phyloP scores from a whole-genome alignment of 805 yeast species.

The Metschnikowia reukaufii region DNA sequence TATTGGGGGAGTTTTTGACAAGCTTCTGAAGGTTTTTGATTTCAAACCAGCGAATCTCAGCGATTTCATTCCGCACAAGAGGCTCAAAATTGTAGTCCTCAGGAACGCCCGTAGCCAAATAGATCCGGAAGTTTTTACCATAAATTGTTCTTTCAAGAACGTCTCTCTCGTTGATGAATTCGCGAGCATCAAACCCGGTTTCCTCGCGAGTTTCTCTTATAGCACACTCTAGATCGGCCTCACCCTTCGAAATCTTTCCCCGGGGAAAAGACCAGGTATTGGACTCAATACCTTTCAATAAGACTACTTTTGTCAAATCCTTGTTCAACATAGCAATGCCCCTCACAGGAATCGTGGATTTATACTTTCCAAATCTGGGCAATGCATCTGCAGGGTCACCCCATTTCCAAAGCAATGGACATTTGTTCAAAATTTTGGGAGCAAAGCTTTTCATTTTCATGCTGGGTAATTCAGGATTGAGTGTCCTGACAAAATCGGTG shows the following conservation, averaged over 20 bases:
- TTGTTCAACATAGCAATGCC: constrained; percentile 88
- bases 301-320: constrained; percentile 63
- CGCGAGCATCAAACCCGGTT: constrained; percentile 82
- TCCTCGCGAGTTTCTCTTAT: constrained; percentile 90
- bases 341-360: constrained; percentile 89
- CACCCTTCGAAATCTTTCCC: constrained; percentile 94
- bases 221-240: constrained; percentile 85
- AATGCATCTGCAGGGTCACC: constrained; percentile 80
- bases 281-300: constrained; percentile 84
- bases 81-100: constrained; percentile 77
- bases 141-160: constrained; percentile 76
- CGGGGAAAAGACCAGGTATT: constrained; percentile 91
- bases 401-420: constrained; percentile 83
- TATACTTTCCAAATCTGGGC: constrained; percentile 77
- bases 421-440: constrained; percentile 59
- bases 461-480: constrained; percentile 73
- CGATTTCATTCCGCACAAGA: constrained; percentile 82
- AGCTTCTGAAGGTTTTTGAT: constrained; percentile 46
- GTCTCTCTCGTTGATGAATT: constrained; percentile 64
- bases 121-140: constrained; percentile 86
- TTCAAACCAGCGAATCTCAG: constrained; percentile 76
- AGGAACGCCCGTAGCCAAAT: constrained; percentile 73
- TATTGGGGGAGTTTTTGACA: constrained; percentile 36
- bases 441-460: constrained; percentile 79
- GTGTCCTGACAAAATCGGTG: constrained; percentile 72